These are phyloP conservation scores for Penicillium waksmanii DNA, from an alignment of 495 filamentous ascomycete species.

Conservation along the genomic window DNA sequence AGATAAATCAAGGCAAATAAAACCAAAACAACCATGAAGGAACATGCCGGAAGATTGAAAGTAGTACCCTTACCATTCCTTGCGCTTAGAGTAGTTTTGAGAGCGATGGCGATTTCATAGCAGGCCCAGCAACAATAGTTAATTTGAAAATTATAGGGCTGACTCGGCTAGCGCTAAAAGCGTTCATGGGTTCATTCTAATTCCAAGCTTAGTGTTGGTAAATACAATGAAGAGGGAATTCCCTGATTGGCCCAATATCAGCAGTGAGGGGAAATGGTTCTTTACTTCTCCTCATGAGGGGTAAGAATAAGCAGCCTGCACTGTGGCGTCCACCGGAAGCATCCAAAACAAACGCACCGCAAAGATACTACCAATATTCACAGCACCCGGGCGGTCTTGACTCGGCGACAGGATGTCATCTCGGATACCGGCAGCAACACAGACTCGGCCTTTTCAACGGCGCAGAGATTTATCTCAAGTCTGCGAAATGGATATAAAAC, in stretches of 20 bases:
- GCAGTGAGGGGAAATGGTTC: neutral
- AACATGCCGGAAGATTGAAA: too few relatives aligned
- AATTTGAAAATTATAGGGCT: too few relatives aligned
- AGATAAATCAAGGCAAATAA: too few relatives aligned
- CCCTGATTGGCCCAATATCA: neutral
- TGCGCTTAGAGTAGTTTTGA: too few relatives aligned
- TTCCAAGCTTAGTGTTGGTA: too few relatives aligned
- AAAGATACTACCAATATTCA: neutral
- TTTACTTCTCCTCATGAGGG: slow-evolving; percentile 1
- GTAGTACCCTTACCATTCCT: too few relatives aligned
- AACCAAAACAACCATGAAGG: too few relatives aligned
- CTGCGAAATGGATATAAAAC: neutral
- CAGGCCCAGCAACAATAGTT: too few relatives aligned
- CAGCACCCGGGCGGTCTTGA: neutral
- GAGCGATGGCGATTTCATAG: too few relatives aligned
- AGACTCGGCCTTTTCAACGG: neutral
- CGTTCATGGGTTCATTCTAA: too few relatives aligned
- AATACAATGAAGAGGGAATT: neutral
- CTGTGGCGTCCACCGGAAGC: neutral
- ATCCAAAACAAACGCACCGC: neutral
- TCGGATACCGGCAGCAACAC: slow-evolving; percentile 1
- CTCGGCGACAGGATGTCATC: neutral
- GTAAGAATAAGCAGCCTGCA: slow-evolving; percentile 5
- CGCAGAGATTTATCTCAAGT: neutral
- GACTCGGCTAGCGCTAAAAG: too few relatives aligned